Conservation (phyloP, 768 basidiomycete genomes). For the Strobilomyces confusus region DNA sequence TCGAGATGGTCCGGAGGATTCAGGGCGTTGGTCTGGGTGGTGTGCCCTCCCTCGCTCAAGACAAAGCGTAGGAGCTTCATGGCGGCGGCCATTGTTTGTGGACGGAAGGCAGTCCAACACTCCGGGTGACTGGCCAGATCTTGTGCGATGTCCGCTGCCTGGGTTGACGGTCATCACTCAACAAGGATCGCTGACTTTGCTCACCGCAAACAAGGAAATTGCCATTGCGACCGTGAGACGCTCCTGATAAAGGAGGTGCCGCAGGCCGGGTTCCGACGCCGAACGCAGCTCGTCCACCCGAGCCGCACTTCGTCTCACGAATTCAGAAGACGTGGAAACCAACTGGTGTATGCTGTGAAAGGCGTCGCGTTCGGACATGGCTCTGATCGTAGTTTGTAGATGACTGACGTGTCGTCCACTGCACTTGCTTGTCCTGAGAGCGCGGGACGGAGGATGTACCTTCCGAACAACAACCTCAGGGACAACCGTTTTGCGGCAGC, state of each 20-base stretch:
- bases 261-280: slow-evolving; percentile 1
- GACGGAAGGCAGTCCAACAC: slow-evolving; percentile 34
- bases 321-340: slow-evolving; percentile 16
- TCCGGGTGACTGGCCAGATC: background rate
- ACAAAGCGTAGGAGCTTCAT: slow-evolving; percentile 43
- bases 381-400: background rate
- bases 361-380: background rate
- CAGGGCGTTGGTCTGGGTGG: slow-evolving; percentile 2
- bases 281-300: slow-evolving; percentile 11
- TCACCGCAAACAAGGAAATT: slow-evolving; percentile 36
- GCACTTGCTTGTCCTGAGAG: slow-evolving; percentile 13
- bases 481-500: slow-evolving; percentile 59
- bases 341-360: slow-evolving; percentile 13
- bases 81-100: slow-evolving; percentile 42
- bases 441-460: slow-evolving; percentile 49
- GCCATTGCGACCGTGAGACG: slow-evolving; percentile 34
- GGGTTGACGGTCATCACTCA: background rate
- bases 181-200: background rate
- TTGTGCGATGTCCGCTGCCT: slow-evolving; percentile 22
- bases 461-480: slow-evolving; percentile 51
- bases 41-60: slow-evolving; percentile 28
- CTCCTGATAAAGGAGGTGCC: slow-evolving; percentile 22
- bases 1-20: slow-evolving; percentile 32
- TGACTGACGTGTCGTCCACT: slow-evolving; percentile 24
- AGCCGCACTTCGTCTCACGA: slow-evolving; percentile 17